phyloP scores from a whole-genome alignment of 2,329 filamentous ascomycete species.

The Aspergillus ochraceoroseus region DNA sequence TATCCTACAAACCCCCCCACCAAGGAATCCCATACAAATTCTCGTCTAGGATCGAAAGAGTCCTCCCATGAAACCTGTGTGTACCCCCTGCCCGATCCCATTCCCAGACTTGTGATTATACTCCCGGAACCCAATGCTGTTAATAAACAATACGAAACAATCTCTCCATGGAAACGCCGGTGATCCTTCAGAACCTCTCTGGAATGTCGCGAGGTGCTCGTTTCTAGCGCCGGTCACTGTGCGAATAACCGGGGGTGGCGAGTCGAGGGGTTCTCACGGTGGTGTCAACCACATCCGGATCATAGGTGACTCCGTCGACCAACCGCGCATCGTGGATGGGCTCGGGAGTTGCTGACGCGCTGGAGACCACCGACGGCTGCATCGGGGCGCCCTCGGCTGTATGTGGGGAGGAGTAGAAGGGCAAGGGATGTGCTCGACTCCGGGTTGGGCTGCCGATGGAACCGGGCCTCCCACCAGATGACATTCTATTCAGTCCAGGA shows the following conservation, averaged over 20 bases:
- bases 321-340: slow-evolving; percentile 55
- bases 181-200: neutral
- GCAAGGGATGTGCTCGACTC: slow-evolving; percentile 32
- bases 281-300: slow-evolving; percentile 60
- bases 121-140: neutral
- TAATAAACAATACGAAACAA: neutral
- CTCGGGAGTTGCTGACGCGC: slow-evolving; percentile 39
- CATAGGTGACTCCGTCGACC: slow-evolving; percentile 63
- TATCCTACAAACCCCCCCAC: neutral
- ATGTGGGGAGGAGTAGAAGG: no score
- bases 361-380: slow-evolving; percentile 32
- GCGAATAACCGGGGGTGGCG: slow-evolving; percentile 31
- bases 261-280: slow-evolving; percentile 57
- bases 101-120: neutral
- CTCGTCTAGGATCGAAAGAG: neutral
- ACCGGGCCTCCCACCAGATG: slow-evolving; percentile 38
- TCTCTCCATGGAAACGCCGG: slow-evolving; percentile 3
- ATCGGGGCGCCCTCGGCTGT: slow-evolving; percentile 38
- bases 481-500: slow-evolving; percentile 44
- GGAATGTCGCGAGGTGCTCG: no score
- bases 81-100: neutral
- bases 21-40: neutral
- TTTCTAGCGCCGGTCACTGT: neutral
- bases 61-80: neutral
- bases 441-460: slow-evolving; percentile 38